A percentile compares a stretch with the other conserved stretches of the same genome.
Conservation (phyloP, 495 filamentous ascomycete species). For the Talaromyces borbonicus region DNA sequence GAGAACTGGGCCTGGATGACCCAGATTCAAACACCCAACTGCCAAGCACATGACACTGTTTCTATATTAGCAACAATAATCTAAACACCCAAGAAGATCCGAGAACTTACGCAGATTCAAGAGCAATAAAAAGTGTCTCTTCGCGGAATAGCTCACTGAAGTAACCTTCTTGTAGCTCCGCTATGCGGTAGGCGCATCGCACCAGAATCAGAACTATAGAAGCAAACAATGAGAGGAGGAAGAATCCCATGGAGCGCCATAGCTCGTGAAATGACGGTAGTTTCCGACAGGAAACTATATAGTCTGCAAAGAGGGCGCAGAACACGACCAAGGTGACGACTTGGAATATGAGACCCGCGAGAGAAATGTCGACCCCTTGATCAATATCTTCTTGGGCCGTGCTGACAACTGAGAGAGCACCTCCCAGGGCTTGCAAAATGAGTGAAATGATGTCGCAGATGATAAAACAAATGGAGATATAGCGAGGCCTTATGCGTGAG, state of each 20-base stretch:
- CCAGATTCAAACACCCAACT: background rate
- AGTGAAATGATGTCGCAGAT: constrained; percentile 43
- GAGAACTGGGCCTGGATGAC: background rate
- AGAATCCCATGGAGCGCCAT: constrained; percentile 21
- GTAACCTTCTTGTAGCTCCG: constrained; percentile 39
- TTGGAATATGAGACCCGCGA: constrained; percentile 45
- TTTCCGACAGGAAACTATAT: constrained; percentile 38
- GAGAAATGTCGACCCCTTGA: constrained; percentile 39
- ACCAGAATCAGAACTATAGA: constrained; percentile 31
- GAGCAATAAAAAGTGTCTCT: constrained; percentile 34
- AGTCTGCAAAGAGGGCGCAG: constrained; percentile 41
- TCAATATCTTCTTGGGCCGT: constrained; percentile 12
- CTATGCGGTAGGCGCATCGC: constrained; percentile 40
- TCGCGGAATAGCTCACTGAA: constrained; percentile 27
- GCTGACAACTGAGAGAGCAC: constrained; percentile 39
- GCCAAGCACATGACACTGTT: background rate
- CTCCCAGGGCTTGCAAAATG: constrained; percentile 43
- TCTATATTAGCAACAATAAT: background rate
- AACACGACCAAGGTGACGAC: constrained; percentile 43
- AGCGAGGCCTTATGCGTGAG: constrained; percentile 39
- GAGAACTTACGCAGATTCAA: constrained; percentile 35
- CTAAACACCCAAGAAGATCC: background rate
- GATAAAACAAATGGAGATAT: constrained; percentile 44
- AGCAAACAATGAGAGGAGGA: constrained; percentile 26
- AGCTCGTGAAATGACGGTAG: background rate